Base-by-base conservation (phyloP, 345 rosid genomes). In the Erucastrum elatum region DNA sequence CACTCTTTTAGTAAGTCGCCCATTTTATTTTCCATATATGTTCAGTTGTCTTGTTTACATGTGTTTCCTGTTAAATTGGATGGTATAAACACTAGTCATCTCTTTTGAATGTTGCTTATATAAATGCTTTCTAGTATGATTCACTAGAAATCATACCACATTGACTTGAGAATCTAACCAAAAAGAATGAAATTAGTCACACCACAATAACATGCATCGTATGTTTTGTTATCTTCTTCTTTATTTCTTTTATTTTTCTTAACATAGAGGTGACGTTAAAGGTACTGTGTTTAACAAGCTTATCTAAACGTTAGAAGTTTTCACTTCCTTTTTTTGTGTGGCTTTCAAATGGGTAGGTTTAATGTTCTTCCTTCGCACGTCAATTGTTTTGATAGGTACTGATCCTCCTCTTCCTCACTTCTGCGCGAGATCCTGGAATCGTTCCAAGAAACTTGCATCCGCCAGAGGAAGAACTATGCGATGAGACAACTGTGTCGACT, bases 401-500 rank as follows among this genome's bases (percentile, higher is more conserved):
- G 90, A 71, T 83, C 74, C 94, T 95, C 82, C 91, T 95, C 75
- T 91, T 84, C 86, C 84, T 91, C 68, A 93, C 98, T 62, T 93
- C 99, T 49, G 91, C 96, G 12, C 87, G 94, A 72, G 99, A 95
- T 77, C 99, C 99, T 30, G 99, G 99, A 79, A 90, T 93, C 56
- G 82, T 91, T 75, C 99, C 99, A 4, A 91, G 98, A 25, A 93
- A 89, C 85, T 77, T 68, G 39, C 96, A 93, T 81, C 99, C 99
- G 13, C 99, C 97, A 8, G 98, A 95, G 81, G 98, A 91, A 73
- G 99, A 85, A 34, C 72, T 87, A 58, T 89, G 88, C 3, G 86
- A 82, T 80, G 98, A 90, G 71, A 74, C 92, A 21, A 78, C 77
- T 1, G 30, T 72, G 34, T 72, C 82, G 64, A 79, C 66, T 74